A percentile compares a stretch with the other conserved stretches of the same genome.
Evolutionary conservation across 805 yeast genomes (phyloP).

Genomic region (Kregervanrija pseudodelftensis): DNA sequence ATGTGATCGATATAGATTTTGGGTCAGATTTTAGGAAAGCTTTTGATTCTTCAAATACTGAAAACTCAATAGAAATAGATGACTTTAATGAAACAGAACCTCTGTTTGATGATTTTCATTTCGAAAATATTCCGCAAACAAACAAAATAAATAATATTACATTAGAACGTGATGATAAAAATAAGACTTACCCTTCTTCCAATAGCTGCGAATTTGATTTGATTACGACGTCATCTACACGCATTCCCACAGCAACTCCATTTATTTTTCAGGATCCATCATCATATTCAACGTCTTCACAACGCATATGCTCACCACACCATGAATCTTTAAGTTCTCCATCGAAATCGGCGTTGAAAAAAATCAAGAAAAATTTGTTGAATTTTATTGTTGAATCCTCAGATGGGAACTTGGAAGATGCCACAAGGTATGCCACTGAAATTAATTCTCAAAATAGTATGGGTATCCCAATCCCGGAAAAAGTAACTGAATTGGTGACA

Average conservation of each 20-base stretch:
- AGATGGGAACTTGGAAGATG: constrained; percentile 54
- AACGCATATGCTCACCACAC: constrained; percentile 38
- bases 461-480: constrained; percentile 57
- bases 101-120: too few species aligned
- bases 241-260: not conserved
- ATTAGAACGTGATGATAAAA: too few species aligned
- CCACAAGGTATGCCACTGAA: constrained; percentile 65
- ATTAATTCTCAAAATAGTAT: constrained; percentile 54
- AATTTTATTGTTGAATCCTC: constrained; percentile 55
- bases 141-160: too few species aligned
- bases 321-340: constrained; percentile 17
- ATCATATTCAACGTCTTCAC: constrained; percentile 25
- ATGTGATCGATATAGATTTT: constrained; percentile 17
- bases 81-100: too few species aligned
- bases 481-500: constrained; percentile 49
- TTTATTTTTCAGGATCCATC: not conserved
- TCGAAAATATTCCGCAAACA: too few species aligned
- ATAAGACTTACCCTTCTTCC: too few species aligned
- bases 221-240: too few species aligned
- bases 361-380: constrained; percentile 22
- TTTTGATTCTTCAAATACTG: too few species aligned
- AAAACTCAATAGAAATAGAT: too few species aligned
- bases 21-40: constrained; percentile 13
- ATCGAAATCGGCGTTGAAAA: constrained; percentile 29
- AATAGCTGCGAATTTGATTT: too few species aligned